Evolutionary conservation across 192 early-diverging fungal genomes (phyloP), one percentile per base, ranked within the genome.

Genomic region (Linnemannia zychae): DNA sequence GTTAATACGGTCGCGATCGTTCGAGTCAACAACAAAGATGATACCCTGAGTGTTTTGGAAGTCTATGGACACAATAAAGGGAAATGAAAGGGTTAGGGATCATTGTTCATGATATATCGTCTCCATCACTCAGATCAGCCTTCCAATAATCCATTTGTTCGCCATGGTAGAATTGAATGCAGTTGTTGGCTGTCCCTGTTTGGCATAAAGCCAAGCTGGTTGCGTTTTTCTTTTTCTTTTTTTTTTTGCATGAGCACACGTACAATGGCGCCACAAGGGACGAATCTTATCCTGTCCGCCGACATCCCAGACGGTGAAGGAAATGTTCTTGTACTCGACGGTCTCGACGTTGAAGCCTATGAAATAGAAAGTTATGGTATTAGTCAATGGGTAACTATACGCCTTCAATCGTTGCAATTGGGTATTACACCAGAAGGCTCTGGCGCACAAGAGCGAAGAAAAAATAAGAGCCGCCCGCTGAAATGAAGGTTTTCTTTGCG

Each of bases 221-320:
- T 37, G 24, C n/a, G n/a, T n/a, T n/a, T n/a, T n/a, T n/a, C n/a
- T n/a, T n/a, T n/a, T n/a, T n/a, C n/a, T n/a, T n/a, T n/a, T n/a
- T n/a, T 49, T 52, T 4, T 40, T 72, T 40, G 75, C 20, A 36
- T 44, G 46, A 67, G 44, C 28, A 49, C 75, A 90, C 93, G 92
- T 93, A 96, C 95, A 99, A 89, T 98, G 97, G 86, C 97, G 91
- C 98, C 98, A 99, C 87, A 99, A 90, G 40, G 97, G 97, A 85
- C 98, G 93, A 81, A 99, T 99, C 92, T 97, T 97, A 91, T 98
- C 96, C 90, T 98, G 97, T 88, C 98, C 98, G 83, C 98, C 98
- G 76, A 99, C 97, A 88, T 99, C 98, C 97, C 97, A 99, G 75
- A 99, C 96, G 38, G 95, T 98, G 90, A 99, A 99, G 87, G 92